Base-by-base conservation (phyloP, 2,329 filamentous ascomycete species). In the Mycogone perniciosa region DNA sequence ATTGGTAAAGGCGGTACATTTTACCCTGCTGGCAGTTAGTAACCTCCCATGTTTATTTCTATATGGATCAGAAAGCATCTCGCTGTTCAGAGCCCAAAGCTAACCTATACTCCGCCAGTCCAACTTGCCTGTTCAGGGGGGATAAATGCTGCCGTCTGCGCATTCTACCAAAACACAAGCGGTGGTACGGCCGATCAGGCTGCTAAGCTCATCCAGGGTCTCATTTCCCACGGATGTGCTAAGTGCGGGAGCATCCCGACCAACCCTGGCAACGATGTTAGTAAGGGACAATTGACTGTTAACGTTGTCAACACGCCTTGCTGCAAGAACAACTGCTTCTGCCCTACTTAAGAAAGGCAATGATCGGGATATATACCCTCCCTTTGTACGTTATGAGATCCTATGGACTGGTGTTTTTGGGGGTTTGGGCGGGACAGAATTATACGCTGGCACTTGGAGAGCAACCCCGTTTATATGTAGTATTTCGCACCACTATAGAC, bases 211-310 rank as follows among this genome's bases (percentile, higher is more conserved):
- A 41, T 57, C 6, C 53, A 56, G 29, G 46, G 46, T 7, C 46
- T 57, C 27, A 30, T 57, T 6, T 46, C 57, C 39, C 55, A 56
- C 42, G 46, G 48, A 10, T 59, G 55, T 35, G 42, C 7, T 4
- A 52, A 56, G 39, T 57, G 57, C 48, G 57, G 55, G 11, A 53
- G 48, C 33, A 55, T 50, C 37, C 56, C 56, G 8, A 57, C 55
- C 5, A 35, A 56, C 26, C 20, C 20, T 20, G 57, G 55, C 1
- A 56, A 59, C 29, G 51, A 57, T 50, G 57, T 57, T 4, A 48
- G 42, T 31, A 57, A 52, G 46, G 55, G 57, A 9, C 33, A 57
- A 45, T 33, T 57, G 13, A 59, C 57, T 5, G 55, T 59, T 35
- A 57, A 59, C 27, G 46, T 44, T 40, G 54, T 57, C 31, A 39